Percentiles rank a stretch among this genome's conserved stretches.
phyloP scores from a whole-genome alignment of 2,329 filamentous ascomycete genomes.

The Akanthomyces uredinophilus region DNA sequence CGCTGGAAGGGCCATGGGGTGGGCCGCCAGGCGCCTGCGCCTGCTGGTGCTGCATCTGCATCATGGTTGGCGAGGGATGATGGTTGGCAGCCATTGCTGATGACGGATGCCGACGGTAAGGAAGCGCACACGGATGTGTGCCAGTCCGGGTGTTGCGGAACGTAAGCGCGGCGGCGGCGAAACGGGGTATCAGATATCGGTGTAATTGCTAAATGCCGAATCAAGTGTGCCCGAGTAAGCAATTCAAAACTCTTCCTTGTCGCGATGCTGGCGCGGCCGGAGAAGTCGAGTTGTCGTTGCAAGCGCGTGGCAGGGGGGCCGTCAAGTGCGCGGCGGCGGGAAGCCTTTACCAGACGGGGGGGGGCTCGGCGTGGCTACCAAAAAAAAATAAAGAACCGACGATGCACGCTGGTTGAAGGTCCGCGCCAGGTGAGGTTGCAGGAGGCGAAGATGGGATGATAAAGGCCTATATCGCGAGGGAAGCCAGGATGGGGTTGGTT shows the following conservation, averaged over 20 bases:
- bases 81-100: conserved; percentile 62
- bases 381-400: conserved; percentile 6
- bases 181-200: not conserved
- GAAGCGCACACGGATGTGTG: conserved; percentile 17
- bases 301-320: not conserved
- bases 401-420: conserved; percentile 3
- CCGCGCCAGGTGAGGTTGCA: conserved; percentile 5
- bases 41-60: conserved; percentile 61
- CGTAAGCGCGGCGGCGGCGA: not conserved
- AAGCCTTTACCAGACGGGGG: conserved; percentile 7
- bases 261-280: not conserved
- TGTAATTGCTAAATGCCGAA: conserved; percentile 1
- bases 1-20: conserved; percentile 45
- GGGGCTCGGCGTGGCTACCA: not conserved
- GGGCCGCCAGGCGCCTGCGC: conserved; percentile 52
- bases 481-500: not conserved
- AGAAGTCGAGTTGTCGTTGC: conserved; percentile 2
- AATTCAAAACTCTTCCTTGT: not conserved
- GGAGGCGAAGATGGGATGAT: not conserved
- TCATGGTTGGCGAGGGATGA: conserved; percentile 75
- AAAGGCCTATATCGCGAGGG: not conserved
- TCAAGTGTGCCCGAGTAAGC: not conserved
- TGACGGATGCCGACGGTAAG: conserved; percentile 12
- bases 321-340: not conserved
- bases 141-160: conserved; percentile 12